These are phyloP conservation scores for Metarhizium sp. DNA, from an alignment of 2,329 filamentous ascomycete genomes.

Conservation along the genomic window DNA sequence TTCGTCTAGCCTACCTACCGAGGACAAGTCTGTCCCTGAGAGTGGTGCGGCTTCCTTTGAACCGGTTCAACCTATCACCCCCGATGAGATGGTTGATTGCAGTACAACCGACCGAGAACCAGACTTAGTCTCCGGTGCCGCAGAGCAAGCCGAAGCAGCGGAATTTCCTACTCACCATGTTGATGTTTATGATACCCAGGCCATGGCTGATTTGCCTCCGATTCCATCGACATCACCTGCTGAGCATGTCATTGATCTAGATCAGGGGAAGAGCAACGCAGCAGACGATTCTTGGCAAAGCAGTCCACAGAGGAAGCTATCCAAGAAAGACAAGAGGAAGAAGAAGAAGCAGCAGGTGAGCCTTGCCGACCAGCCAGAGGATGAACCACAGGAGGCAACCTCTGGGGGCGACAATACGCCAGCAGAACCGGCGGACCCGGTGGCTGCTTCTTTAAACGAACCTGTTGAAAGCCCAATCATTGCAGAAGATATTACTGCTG, in stretches of 20 bases:
- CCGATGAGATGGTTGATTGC: background rate
- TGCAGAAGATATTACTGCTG: constrained; percentile 2
- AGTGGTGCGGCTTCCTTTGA: background rate
- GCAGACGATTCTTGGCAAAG: background rate
- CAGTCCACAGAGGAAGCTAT: constrained; percentile 10
- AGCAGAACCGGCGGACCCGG: background rate
- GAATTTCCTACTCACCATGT: background rate
- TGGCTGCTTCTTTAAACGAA: background rate
- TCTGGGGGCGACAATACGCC: background rate
- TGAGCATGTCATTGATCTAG: background rate
- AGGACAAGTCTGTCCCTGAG: background rate
- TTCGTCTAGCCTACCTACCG: background rate
- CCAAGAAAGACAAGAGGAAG: constrained; percentile 21
- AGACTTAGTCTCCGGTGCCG: background rate
- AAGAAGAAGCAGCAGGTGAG: background rate
- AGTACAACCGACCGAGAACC: background rate
- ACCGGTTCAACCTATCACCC: background rate
- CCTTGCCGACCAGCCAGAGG: background rate
- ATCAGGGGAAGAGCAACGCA: background rate
- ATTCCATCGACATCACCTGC: background rate
- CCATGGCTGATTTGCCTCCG: background rate
- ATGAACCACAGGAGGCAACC: background rate
- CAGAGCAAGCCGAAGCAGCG: background rate
- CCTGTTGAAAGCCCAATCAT: background rate
- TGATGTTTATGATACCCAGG: background rate